These are phyloP conservation scores for Boletellus ananas DNA, from an alignment of 768 basidiomycete species.

Conservation along the genomic window DNA sequence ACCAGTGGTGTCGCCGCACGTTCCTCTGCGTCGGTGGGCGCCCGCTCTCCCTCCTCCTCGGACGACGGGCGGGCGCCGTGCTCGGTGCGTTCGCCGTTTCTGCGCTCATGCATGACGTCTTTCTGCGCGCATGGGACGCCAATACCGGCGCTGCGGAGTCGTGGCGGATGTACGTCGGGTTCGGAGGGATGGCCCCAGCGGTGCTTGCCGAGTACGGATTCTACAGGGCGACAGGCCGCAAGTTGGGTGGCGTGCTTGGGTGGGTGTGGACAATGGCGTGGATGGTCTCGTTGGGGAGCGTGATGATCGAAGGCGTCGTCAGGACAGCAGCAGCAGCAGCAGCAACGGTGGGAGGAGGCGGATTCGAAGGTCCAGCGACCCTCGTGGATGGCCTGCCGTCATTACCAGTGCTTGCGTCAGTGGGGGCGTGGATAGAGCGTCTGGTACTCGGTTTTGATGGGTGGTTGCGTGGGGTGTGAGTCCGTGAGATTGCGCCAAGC, in stretches of 20 bases:
- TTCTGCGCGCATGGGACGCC: conserved; percentile 47
- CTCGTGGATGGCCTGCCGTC: not conserved
- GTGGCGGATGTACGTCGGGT: conserved; percentile 41
- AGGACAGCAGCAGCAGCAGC: not conserved
- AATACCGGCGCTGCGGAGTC: conserved; percentile 37
- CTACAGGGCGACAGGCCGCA: conserved; percentile 19
- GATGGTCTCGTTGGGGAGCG: conserved; percentile 21
- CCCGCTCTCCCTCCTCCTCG: conserved; percentile 36
- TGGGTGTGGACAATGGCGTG: conserved; percentile 35
- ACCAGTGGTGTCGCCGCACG: conserved; percentile 31
- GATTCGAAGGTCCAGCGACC: not conserved
- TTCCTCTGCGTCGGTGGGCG: conserved; percentile 31
- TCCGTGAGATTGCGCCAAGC: too few species aligned
- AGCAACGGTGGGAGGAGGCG: too few species aligned
- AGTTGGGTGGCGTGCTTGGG: conserved; percentile 29
- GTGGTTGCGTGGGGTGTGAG: not conserved
- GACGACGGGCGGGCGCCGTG: conserved; percentile 47
- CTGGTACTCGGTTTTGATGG: not conserved
- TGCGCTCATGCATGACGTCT: conserved; percentile 50
- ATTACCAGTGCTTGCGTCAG: too few species aligned
- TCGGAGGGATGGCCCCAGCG: conserved; percentile 53
- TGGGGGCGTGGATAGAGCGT: not conserved
- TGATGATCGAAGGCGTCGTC: conserved; percentile 23
- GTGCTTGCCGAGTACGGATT: conserved; percentile 42
- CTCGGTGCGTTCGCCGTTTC: conserved; percentile 58